Base-by-base conservation (phyloP, 208 protist species). In the Crithidia mellificae region DNA sequence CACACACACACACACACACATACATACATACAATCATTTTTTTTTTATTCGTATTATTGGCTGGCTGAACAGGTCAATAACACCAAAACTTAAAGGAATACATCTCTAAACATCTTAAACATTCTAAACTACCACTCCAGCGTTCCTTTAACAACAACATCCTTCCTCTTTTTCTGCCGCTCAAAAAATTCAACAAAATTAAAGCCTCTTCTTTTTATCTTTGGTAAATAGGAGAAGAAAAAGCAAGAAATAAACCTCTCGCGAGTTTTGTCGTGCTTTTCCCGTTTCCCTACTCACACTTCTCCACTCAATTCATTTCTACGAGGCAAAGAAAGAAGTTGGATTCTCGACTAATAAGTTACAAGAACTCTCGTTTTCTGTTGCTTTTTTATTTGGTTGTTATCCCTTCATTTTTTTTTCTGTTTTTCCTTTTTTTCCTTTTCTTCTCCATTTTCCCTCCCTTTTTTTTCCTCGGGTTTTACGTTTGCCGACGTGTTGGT, bases 401-500 rank as follows among this genome's bases (percentile, higher is more conserved):
- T 11, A 12, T 38, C 11, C 11, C 34, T 38, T 38, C 7, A 12
- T 38, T 38, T 38, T 38, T 38, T 38, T 11, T 11, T 46, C 20
- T 38, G 34, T 47, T 32, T 30, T 32, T 32, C 47, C 36, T 22
- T 39, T 52, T 6, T 52, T 41, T 15, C 46, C 17, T 12, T 61
- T 46, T n/a, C 17, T 5, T 46, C 8, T 46, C 8, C n/a, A 46
- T 17, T 15, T 46, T 49, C 8, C 51, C 24, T 50, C 2, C 8
- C 2, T 57, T 20, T 67, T 38, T 67, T 62, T 69, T n/a, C 62
- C 24, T 20, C 38, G 7, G 1, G 19, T 56, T 46, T 44, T 6
- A 32, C 38, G 38, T 53, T 27, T 47, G 34, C 11, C 34, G 5
- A 38, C 34, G 34, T 38, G 11, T 11, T 12, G 7, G 5, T 38